Percentiles rank a stretch among this genome's conserved stretches.
Conservation (phyloP, 2,329 filamentous ascomycete species). For the Botrytis fragariae region DNA sequence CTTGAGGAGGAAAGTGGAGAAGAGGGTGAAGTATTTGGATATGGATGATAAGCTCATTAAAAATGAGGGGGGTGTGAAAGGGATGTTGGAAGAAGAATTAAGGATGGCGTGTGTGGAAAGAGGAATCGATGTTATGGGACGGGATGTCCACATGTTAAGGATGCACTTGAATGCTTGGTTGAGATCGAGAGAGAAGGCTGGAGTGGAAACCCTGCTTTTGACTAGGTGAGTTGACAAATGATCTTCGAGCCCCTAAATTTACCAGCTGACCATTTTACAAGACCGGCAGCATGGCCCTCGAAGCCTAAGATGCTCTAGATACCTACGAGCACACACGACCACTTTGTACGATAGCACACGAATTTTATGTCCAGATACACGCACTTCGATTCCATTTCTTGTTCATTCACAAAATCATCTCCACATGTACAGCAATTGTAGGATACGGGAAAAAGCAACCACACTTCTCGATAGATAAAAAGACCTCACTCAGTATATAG, state of each 20-base stretch:
- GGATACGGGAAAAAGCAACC: constrained; percentile 8
- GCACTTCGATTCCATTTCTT: neutral
- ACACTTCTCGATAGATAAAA: constrained; percentile 6
- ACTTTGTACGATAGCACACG: constrained; percentile 12
- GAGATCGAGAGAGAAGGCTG: constrained; percentile 37
- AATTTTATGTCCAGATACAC: constrained; percentile 13
- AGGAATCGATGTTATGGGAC: constrained; percentile 56
- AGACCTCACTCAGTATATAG: constrained; percentile 8
- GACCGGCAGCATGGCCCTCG: constrained; percentile 36
- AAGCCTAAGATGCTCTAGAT: constrained; percentile 18
- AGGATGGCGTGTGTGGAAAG: constrained; percentile 68
- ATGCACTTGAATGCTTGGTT: constrained; percentile 43
- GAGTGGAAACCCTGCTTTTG: constrained; percentile 36
- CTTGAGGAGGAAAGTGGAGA: constrained; percentile 52
- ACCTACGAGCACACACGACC: neutral
- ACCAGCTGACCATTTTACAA: constrained; percentile 24
- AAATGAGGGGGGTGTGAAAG: constrained; percentile 57
- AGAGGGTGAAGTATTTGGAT: constrained; percentile 61
- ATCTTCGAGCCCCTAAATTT: neutral
- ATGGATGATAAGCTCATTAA: constrained; percentile 69
- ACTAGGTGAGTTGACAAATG: constrained; percentile 36
- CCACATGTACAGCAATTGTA: constrained; percentile 15
- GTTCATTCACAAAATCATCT: neutral
- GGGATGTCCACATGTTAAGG: constrained; percentile 40
- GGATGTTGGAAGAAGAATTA: constrained; percentile 62